A percentile compares a stretch with the other conserved stretches of the same genome.
phyloP scores from a whole-genome alignment of 768 basidiomycete species.

The Tricholoma terreum region DNA sequence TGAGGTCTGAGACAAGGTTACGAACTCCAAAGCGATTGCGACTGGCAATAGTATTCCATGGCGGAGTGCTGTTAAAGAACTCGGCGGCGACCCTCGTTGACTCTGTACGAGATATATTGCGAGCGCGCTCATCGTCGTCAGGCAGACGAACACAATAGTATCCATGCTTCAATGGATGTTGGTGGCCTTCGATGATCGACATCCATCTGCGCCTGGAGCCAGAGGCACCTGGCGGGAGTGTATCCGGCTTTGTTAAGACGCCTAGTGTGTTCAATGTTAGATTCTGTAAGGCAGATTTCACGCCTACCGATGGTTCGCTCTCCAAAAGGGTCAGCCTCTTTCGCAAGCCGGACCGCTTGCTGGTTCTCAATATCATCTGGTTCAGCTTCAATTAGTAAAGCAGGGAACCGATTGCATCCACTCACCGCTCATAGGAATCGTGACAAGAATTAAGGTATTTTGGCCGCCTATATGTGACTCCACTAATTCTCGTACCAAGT shows the following conservation, averaged over 20 bases:
- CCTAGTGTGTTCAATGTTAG: slow-evolving; percentile 27
- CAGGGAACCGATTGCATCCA: neutral
- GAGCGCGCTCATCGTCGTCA: slow-evolving; percentile 32
- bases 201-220: slow-evolving; percentile 39
- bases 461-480: slow-evolving; percentile 37
- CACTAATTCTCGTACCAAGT: slow-evolving; percentile 49
- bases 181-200: slow-evolving; percentile 37
- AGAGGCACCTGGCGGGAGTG: slow-evolving; percentile 34
- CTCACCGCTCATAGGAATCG: slow-evolving; percentile 52
- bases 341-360: slow-evolving; percentile 47
- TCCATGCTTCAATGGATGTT: slow-evolving; percentile 36
- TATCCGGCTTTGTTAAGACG: slow-evolving; percentile 56
- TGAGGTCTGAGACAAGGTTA: slow-evolving; percentile 32
- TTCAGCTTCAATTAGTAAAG: neutral
- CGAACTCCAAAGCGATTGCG: slow-evolving; percentile 33
- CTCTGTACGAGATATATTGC: slow-evolving; percentile 24
- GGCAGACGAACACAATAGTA: slow-evolving; percentile 45
- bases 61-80: slow-evolving; percentile 33
- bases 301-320: slow-evolving; percentile 49
- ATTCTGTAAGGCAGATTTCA: neutral
- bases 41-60: slow-evolving; percentile 30
- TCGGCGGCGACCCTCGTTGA: slow-evolving; percentile 30
- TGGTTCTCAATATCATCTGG: slow-evolving; percentile 61
- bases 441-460: slow-evolving; percentile 52
- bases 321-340: slow-evolving; percentile 43